phyloP scores from a whole-genome alignment of 805 yeast genomes.

The Saccharomycopsis sp. region DNA sequence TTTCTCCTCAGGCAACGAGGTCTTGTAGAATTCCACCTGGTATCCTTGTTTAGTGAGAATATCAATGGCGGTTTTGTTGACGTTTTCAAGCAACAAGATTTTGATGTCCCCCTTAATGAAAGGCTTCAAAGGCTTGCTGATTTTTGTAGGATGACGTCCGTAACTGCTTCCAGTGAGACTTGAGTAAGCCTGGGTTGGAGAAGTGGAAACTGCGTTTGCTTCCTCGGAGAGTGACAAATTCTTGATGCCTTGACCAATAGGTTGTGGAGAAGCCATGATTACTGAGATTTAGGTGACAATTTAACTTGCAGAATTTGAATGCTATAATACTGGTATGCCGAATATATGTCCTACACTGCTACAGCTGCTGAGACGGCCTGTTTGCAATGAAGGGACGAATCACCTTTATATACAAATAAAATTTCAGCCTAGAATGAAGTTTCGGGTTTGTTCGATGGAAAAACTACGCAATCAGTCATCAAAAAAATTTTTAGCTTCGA shows the following conservation, averaged over 20 bases:
- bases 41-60: conserved; percentile 87
- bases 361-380: too few relatives aligned
- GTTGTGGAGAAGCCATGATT: conserved; percentile 20
- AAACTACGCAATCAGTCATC: neutral
- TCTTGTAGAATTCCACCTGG: conserved; percentile 90
- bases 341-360: too few relatives aligned
- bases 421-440: neutral
- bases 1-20: conserved; percentile 87
- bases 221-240: conserved; percentile 10
- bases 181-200: conserved; percentile 70
- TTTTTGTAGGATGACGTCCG: conserved; percentile 44
- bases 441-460: neutral
- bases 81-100: conserved; percentile 85
- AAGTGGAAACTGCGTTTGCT: conserved; percentile 65
- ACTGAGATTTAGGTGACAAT: too few relatives aligned
- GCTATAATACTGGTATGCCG: too few relatives aligned
- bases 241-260: conserved; percentile 10
- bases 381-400: too few relatives aligned
- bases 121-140: conserved; percentile 77
- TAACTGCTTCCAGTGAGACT: conserved; percentile 27
- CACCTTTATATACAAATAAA: neutral
- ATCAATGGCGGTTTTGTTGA: conserved; percentile 84
- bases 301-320: too few relatives aligned
- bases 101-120: conserved; percentile 94
- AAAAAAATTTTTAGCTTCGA: neutral